Conservation (phyloP, 208 protist genomes). For the Trypanosoma congolense region DNA sequence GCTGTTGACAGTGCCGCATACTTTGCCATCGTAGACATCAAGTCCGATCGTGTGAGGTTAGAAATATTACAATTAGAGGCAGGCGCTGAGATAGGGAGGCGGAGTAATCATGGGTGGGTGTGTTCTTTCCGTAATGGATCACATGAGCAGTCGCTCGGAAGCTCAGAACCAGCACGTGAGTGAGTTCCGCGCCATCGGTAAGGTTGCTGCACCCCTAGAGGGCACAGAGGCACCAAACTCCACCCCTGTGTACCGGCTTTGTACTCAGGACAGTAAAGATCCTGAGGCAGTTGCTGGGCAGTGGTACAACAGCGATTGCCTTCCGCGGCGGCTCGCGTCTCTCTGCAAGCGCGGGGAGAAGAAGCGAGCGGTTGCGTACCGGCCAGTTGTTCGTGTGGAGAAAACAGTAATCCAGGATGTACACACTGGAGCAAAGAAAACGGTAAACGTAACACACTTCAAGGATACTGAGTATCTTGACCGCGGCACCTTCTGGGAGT, state of each 20-base stretch:
- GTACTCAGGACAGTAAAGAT: conserved; percentile 23
- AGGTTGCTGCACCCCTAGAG: conserved; percentile 20
- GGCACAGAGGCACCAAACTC: conserved; percentile 27
- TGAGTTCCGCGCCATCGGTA: conserved; percentile 30
- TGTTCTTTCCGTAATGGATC: conserved; percentile 36
- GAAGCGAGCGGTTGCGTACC: conserved; percentile 31
- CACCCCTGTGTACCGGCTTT: conserved; percentile 44
- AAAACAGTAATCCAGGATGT: conserved; percentile 24
- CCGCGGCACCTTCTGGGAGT: conserved; percentile 35
- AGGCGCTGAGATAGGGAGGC: background rate
- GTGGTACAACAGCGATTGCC: conserved; percentile 24
- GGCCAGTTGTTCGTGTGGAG: conserved; percentile 25
- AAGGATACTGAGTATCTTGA: conserved; percentile 21
- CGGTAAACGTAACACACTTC: conserved; percentile 51
- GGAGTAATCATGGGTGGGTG: conserved; percentile 35
- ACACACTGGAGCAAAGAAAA: conserved; percentile 25
- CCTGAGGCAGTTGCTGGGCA: conserved; percentile 19
- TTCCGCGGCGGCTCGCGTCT: conserved; percentile 24
- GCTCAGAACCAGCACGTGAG: conserved; percentile 29
- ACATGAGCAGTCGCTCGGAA: conserved; percentile 26
- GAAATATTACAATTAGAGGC: too few species aligned
- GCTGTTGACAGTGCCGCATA: too few species aligned
- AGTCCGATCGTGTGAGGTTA: too few species aligned
- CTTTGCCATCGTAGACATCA: too few species aligned
- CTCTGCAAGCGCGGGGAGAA: conserved; percentile 12